phyloP scores from a whole-genome alignment of 148 eudicot genomes.

The Fallopia convolvulus region DNA sequence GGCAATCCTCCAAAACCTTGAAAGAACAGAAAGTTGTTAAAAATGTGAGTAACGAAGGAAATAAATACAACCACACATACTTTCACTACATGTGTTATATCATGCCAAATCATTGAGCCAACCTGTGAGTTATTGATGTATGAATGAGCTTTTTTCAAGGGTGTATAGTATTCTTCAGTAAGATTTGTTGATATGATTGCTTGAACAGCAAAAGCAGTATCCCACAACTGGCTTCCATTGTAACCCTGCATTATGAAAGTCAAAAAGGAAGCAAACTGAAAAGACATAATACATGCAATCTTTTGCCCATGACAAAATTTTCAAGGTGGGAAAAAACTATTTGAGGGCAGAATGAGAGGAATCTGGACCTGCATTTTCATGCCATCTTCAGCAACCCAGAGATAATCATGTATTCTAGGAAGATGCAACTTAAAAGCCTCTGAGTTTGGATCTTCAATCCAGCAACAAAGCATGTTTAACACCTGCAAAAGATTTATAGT shows the following conservation, averaged over 20 bases:
- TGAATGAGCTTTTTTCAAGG: conserved; percentile 64
- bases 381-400: conserved; percentile 99
- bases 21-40: conserved; percentile 16
- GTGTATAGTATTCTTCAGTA: conserved; percentile 55
- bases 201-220: conserved; percentile 81
- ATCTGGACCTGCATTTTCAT: conserved; percentile 96
- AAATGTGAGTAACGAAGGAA: conserved; percentile 6
- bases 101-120: conserved; percentile 3
- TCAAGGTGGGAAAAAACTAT: not conserved
- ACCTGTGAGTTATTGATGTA: conserved; percentile 83
- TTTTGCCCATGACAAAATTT: not conserved
- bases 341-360: not conserved
- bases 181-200: conserved; percentile 77
- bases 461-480: conserved; percentile 93
- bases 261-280: not conserved
- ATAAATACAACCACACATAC: not conserved
- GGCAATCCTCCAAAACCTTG: conserved; percentile 79
- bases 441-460: conserved; percentile 95
- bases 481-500: conserved; percentile 26
- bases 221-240: conserved; percentile 97
- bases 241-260: conserved; percentile 56
- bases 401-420: conserved; percentile 77
- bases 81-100: not conserved
- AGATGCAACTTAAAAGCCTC: conserved; percentile 98
- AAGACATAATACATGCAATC: not conserved